Evolutionary conservation across 163 green algal species (phyloP).

Genomic region (Volvox carteri): DNA sequence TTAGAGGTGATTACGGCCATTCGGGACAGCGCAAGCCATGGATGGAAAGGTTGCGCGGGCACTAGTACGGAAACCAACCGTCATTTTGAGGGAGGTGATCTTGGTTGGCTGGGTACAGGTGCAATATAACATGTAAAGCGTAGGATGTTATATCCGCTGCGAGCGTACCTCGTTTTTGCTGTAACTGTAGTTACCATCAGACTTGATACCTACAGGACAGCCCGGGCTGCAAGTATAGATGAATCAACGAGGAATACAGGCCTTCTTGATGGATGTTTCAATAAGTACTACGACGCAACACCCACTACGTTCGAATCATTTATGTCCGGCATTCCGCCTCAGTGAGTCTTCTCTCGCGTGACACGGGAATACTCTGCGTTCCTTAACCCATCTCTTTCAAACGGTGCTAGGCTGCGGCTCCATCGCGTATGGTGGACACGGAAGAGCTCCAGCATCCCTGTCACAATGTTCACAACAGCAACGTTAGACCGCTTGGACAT

Average conservation of each 20-base stretch:
- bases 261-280: background rate
- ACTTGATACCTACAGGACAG: background rate
- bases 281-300: background rate
- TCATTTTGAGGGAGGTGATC: too few species aligned
- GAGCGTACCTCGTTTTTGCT: background rate
- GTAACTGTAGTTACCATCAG: background rate
- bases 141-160: background rate
- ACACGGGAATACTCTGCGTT: too few species aligned
- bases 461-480: conserved; percentile 56
- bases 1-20: too few species aligned
- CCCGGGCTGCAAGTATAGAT: background rate
- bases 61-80: too few species aligned
- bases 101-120: too few species aligned
- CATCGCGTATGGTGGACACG: conserved; percentile 30
- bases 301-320: conserved; percentile 35
- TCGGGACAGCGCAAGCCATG: too few species aligned
- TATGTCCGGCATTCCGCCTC: conserved; percentile 3
- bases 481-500: conserved; percentile 42
- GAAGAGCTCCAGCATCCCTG: background rate
- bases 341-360: too few species aligned
- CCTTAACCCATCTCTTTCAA: too few species aligned
- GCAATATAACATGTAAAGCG: background rate
- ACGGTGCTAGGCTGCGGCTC: conserved; percentile 25
- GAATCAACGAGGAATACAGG: background rate
- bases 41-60: too few species aligned